Evolutionary conservation across 768 basidiomycete species (phyloP).

Genomic region (Pleurotus tuber-regium): DNA sequence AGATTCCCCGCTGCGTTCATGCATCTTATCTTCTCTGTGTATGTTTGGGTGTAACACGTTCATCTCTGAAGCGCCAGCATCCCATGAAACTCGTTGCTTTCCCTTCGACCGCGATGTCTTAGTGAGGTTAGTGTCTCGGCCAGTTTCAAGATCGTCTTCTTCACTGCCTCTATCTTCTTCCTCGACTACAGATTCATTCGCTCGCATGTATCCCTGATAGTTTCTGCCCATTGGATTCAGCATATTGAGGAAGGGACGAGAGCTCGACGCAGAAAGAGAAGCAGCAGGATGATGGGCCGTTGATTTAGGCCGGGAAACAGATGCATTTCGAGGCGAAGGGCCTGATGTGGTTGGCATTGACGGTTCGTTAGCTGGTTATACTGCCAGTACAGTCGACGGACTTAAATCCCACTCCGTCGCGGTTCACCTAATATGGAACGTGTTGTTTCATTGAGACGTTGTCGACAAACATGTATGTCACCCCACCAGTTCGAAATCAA

Average conservation of each 20-base stretch:
- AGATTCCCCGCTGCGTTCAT: constrained; percentile 47
- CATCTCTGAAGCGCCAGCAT: constrained; percentile 53
- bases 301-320: constrained; percentile 33
- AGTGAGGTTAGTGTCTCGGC: constrained; percentile 33
- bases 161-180: constrained; percentile 59
- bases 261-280: constrained; percentile 44
- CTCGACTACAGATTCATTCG: constrained; percentile 66
- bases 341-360: constrained; percentile 27
- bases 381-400: constrained; percentile 1
- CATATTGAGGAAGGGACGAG: constrained; percentile 78
- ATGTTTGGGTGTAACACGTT: constrained; percentile 68
- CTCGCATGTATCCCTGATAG: constrained; percentile 75
- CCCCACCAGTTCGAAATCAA: no score
- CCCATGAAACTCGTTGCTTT: constrained; percentile 59
- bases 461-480: not conserved
- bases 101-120: constrained; percentile 35
- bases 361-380: constrained; percentile 7
- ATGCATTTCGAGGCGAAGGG: constrained; percentile 24
- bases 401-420: no score
- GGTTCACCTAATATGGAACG: constrained; percentile 10
- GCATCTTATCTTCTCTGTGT: constrained; percentile 59
- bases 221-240: constrained; percentile 75
- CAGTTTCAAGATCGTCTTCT: constrained; percentile 64
- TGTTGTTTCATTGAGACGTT: not conserved
- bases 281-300: constrained; percentile 30